Evolutionary conservation across 2,329 filamentous ascomycete genomes (phyloP).

Genomic region (Alternaria panax): DNA sequence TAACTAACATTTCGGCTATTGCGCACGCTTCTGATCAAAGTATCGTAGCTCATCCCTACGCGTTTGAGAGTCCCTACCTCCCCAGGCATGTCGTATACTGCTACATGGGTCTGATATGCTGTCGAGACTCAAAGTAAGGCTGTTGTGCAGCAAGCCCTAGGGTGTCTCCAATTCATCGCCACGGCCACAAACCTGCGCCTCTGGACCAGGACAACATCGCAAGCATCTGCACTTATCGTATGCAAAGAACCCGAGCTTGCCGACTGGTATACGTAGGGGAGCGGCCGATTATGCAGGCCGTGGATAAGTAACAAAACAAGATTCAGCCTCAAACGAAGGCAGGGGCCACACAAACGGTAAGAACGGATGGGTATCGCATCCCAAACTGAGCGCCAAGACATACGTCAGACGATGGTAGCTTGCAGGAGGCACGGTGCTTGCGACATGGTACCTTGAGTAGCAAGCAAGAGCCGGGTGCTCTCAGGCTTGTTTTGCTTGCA

Average conservation of each 20-base stretch:
- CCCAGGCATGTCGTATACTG: not conserved
- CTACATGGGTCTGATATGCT: not conserved
- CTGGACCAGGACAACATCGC: not conserved
- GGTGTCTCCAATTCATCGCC: not conserved
- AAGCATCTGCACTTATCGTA: not conserved
- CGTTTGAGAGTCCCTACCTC: not conserved
- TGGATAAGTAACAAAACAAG: not conserved
- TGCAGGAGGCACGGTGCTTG: conserved; percentile 1
- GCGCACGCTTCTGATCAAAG: not conserved
- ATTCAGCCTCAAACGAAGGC: conserved; percentile 2
- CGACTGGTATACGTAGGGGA: not conserved
- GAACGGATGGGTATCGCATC: not conserved
- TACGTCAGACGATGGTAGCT: conserved; percentile 18
- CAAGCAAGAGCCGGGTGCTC: not conserved
- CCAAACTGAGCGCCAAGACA: conserved; percentile 10
- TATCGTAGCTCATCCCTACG: not conserved
- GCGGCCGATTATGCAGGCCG: not conserved
- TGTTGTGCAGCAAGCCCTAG: not conserved
- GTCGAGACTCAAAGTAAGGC: not conserved
- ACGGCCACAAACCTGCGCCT: not conserved
- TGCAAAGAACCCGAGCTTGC: not conserved
- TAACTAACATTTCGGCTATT: not conserved
- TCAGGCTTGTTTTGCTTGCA: not conserved
- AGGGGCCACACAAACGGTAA: not conserved
- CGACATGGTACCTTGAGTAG: not conserved